phyloP scores from a whole-genome alignment of 1,284 basidiomycete genomes.

The Pseudozyma sp. region DNA sequence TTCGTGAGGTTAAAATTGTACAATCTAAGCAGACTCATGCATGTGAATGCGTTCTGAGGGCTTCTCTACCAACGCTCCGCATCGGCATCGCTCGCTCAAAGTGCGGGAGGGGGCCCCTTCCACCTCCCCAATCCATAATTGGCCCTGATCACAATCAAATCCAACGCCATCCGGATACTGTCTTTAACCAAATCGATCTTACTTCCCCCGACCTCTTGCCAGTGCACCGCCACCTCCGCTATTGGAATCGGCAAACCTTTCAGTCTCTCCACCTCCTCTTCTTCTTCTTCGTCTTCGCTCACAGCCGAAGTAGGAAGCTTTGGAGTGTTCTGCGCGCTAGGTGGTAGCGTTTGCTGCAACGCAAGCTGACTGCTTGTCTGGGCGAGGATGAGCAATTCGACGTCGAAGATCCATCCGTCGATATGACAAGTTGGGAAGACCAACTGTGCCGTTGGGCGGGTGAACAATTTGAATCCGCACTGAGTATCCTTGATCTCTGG shows the following conservation, averaged over 20 bases:
- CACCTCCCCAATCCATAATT: conserved; percentile 81
- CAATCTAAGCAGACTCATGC: background rate
- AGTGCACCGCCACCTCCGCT: conserved; percentile 85
- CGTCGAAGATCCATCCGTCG: conserved; percentile 88
- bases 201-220: conserved; percentile 91
- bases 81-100: background rate
- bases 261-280: conserved; percentile 20
- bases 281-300: conserved; percentile 1
- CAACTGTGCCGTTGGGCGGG: conserved; percentile 79
- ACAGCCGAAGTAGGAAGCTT: background rate
- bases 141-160: conserved; percentile 83
- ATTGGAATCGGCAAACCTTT: conserved; percentile 78
- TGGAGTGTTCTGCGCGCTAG: background rate
- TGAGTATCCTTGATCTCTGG: conserved; percentile 91
- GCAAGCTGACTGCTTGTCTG: conserved; percentile 51
- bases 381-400: conserved; percentile 90
- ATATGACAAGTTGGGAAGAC: conserved; percentile 77
- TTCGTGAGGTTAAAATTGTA: no score
- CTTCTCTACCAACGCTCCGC: no score
- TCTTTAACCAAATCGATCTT: conserved; percentile 88
- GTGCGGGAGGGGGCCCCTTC: conserved; percentile 48
- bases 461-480: conserved; percentile 89
- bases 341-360: background rate
- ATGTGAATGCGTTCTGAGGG: background rate
- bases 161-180: conserved; percentile 86